A percentile compares a stretch with the other conserved stretches of the same genome.
These are phyloP conservation scores for Naganishia randhawae DNA, from an alignment of 768 basidiomycete genomes.

Conservation along the genomic window DNA sequence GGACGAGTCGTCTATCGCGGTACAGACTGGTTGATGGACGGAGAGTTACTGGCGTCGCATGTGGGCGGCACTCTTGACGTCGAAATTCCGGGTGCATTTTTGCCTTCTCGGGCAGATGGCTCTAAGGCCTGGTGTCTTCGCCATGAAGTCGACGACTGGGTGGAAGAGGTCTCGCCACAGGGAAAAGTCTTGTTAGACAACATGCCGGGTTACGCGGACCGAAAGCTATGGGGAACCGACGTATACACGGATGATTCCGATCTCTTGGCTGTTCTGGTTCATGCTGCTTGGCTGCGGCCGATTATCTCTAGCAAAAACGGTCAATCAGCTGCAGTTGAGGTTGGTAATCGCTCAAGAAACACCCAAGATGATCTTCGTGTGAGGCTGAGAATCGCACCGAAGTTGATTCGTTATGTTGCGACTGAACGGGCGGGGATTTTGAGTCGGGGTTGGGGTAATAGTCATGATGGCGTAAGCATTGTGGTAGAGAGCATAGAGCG, in stretches of 20 bases:
- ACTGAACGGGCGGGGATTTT: constrained; percentile 48
- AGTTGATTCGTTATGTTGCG: constrained; percentile 50
- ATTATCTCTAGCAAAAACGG: neutral
- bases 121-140: constrained; percentile 37
- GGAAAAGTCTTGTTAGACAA: constrained; percentile 19
- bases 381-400: constrained; percentile 49
- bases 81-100: constrained; percentile 36
- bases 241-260: constrained; percentile 56
- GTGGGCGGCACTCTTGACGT: constrained; percentile 40
- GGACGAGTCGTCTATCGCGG: constrained; percentile 36
- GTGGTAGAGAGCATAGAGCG: constrained; percentile 49
- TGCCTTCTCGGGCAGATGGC: constrained; percentile 23
- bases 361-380: constrained; percentile 35
- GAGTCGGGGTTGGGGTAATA: constrained; percentile 54
- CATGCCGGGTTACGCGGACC: constrained; percentile 28
- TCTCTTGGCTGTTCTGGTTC: constrained; percentile 49
- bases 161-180: constrained; percentile 27
- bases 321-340: neutral
- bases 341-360: neutral
- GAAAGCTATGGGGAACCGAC: constrained; percentile 53
- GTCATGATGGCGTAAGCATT: constrained; percentile 53
- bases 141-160: constrained; percentile 41
- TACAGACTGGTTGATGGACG: constrained; percentile 34
- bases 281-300: constrained; percentile 52
- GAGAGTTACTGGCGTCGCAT: constrained; percentile 4